Evolutionary conservation across 2,329 filamentous ascomycete genomes (phyloP), one percentile per base, ranked within the genome.

Genomic region (Neospermospora avenae): DNA sequence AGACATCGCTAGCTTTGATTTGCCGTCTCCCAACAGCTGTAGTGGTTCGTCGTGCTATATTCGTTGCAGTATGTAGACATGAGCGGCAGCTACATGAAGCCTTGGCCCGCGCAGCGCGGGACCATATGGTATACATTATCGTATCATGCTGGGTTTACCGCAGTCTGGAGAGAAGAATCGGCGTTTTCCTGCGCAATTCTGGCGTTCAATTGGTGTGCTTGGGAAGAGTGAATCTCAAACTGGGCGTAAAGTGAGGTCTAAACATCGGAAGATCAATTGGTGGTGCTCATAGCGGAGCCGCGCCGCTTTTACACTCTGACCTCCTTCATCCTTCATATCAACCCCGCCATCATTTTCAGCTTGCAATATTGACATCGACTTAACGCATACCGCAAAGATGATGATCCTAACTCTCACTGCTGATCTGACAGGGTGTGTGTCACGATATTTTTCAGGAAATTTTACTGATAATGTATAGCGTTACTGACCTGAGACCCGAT

Each of bases 401-500:
- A 83, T 87, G 67, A 82, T 84, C 49, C 79, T 91, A 31, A 78
- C 79, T 52, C 75, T 91, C 39, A 88, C 81, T 35, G 89, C 88
- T 4, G 89, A 91, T 70, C 74, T 91, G 62, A 79, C 80, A 60
- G 88, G 88, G 88, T 90, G 78, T 63, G 78, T 73, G 46, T 45
- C 16, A 22, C 52, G 3, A 55, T 25, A 6, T 39, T 41, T 48
- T 1, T 2, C 37, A 42, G 22, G 28, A 42, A 51, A 37, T 24
- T n/a, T 22, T 35, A 52, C 53, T 41, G 59, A 61, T 58, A 31
- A 39, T 41, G 45, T 52, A 37, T 56, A 98, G 95, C 48, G 92
- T 99, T 62, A 97, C 92, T 62, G 89, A 95, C 71, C 85, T 99
- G 67, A 87, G 87, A 59, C 95, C 95, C 7, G 81, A 87, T 67